Evolutionary conservation across 1,284 basidiomycete species (phyloP).

Genomic region (Flammula alnicola): DNA sequence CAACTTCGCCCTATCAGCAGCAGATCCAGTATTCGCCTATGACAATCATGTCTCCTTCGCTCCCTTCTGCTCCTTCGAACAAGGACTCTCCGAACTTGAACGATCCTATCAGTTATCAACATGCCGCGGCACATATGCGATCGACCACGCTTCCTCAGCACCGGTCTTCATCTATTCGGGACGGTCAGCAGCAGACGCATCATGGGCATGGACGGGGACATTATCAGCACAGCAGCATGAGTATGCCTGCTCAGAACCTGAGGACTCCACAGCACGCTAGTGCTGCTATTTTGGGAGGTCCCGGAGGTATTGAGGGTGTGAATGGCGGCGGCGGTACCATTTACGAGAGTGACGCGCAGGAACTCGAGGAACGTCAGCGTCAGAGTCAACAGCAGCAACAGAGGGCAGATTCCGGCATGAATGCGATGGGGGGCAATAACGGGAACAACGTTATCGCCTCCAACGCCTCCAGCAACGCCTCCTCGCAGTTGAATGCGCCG

Average conservation of each 20-base stretch:
- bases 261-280: slow-evolving; percentile 36
- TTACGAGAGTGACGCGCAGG: slow-evolving; percentile 21
- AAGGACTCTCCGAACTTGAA: slow-evolving; percentile 22
- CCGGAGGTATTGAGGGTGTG: slow-evolving; percentile 17
- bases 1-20: slow-evolving; percentile 18
- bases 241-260: slow-evolving; percentile 33
- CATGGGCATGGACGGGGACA: slow-evolving; percentile 31
- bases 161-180: slow-evolving; percentile 24
- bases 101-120: slow-evolving; percentile 29
- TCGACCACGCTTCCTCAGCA: slow-evolving; percentile 43
- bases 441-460: slow-evolving; percentile 3
- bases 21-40: slow-evolving; percentile 19
- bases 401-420: slow-evolving; percentile 2
- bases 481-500: too few relatives aligned
- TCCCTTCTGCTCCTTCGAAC: slow-evolving; percentile 14
- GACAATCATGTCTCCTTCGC: slow-evolving; percentile 16
- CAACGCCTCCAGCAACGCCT: too few relatives aligned
- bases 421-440: neutral
- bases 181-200: slow-evolving; percentile 23
- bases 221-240: slow-evolving; percentile 50
- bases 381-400: slow-evolving; percentile 5
- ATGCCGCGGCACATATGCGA: slow-evolving; percentile 45
- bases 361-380: neutral
- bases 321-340: slow-evolving; percentile 16
- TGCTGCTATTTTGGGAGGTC: slow-evolving; percentile 26